Evolutionary conservation across 2,329 filamentous ascomycete species (phyloP), one percentile per base, ranked within the genome.

Genomic region (Xylaria sp.): DNA sequence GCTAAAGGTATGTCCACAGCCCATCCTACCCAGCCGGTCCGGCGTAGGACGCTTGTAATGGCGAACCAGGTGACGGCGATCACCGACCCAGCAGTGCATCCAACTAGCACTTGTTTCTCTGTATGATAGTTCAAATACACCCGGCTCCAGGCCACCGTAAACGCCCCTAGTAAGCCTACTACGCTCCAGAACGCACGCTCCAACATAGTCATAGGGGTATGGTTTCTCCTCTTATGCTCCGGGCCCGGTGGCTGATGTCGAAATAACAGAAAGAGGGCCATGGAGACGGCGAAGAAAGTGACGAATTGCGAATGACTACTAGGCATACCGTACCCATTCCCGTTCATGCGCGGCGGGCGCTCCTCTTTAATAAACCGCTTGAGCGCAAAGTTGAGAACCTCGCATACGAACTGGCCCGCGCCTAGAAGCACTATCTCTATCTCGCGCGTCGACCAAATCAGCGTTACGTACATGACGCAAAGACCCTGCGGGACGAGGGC

Each of bases 261-360:
- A 62, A 93, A 80, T 46, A 97, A 83, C 44, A 99, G 83, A 80
- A 98, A 98, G 19, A 99, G 81, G 23, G 87, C 83, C 62, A 98
- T 79, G 64, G 91, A 95, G 59, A 96, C 80, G 60, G 92, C 90
- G 84, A 97, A 98, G 81, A 92, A 99, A 58, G 90, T 85, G 63
- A 94, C 90, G 75, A 97, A 99, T 79, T 99, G 95, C 8, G 95
- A 91, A 78, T 99, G 95, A 37, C 93, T 97, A 7, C 81, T 84
- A 54, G 95, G 95, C 96, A 99, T 99, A 70, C 95, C 96, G 74
- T 99, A 99, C 66, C 95, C 95, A 76, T 96, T 96, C 58, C 92
- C 93, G 72, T 93, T 88, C 83, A 81, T 89, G 86, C 90, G 90
- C 65, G 83, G 85, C 27, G 95, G 95, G 51, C 95, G 86, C 76